A percentile compares a stretch with the other conserved stretches of the same genome.
phyloP scores from a whole-genome alignment of 805 yeast genomes.

The Candida dendrica region DNA sequence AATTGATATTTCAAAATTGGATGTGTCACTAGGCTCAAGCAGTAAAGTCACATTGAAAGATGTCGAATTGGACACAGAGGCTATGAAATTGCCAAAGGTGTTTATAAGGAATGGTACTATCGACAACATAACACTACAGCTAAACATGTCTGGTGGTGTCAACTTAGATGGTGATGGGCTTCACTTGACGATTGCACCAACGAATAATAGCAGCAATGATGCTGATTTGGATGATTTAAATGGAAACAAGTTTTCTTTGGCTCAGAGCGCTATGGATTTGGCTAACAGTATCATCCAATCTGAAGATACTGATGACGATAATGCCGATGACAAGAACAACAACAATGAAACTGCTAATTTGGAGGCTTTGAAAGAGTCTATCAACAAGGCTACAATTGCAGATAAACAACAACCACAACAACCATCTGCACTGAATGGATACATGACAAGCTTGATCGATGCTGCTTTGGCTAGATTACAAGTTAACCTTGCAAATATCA shows the following conservation, averaged over 20 bases:
- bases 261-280: constrained; percentile 69
- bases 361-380: neutral
- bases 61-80: constrained; percentile 66
- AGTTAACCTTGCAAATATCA: constrained; percentile 39
- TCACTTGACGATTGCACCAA: constrained; percentile 37
- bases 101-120: constrained; percentile 56
- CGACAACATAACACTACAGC: constrained; percentile 43
- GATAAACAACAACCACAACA: constrained; percentile 9
- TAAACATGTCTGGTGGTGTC: constrained; percentile 69
- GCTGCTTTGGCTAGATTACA: constrained; percentile 57
- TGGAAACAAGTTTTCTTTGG: constrained; percentile 39
- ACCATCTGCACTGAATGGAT: constrained; percentile 39
- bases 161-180: constrained; percentile 51
- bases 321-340: too few species aligned
- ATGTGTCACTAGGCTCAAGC: constrained; percentile 64
- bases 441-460: constrained; percentile 60
- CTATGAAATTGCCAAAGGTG: constrained; percentile 58
- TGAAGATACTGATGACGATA: constrained; percentile 22
- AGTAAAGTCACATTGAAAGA: constrained; percentile 46
- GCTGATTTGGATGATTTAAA: neutral
- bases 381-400: neutral
- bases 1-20: constrained; percentile 73
- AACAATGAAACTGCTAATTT: constrained; percentile 6
- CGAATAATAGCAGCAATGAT: constrained; percentile 12
- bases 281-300: constrained; percentile 43